phyloP scores from a whole-genome alignment of 2,329 filamentous ascomycete genomes.

The Trematosphaeria pertusa region DNA sequence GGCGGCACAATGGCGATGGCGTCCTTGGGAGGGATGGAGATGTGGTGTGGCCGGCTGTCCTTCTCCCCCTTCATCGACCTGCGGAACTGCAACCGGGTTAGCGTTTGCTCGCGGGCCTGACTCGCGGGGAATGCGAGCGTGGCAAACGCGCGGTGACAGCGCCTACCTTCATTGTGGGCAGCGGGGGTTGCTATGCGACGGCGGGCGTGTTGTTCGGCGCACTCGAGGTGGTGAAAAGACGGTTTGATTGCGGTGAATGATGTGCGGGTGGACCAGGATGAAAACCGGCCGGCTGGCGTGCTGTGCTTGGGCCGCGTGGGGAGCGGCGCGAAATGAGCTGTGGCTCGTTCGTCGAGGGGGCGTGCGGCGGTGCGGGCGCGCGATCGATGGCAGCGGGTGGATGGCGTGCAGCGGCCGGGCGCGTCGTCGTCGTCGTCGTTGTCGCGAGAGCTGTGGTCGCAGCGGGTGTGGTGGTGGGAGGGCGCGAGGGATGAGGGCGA shows the following conservation, averaged over 20 bases:
- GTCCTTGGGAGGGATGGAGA: conserved; percentile 82
- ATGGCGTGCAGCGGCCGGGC: background rate
- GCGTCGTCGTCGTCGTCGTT: background rate
- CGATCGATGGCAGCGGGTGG: background rate
- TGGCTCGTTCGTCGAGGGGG: conserved; percentile 18
- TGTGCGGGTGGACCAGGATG: conserved; percentile 22
- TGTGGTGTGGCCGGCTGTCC: conserved; percentile 72
- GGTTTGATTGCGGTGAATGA: conserved; percentile 17
- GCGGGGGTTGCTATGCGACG: conserved; percentile 5
- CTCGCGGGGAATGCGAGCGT: conserved; percentile 22
- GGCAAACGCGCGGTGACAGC: conserved; percentile 4
- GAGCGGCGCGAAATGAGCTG: conserved; percentile 22
- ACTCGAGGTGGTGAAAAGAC: conserved; percentile 9
- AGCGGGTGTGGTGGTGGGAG: background rate
- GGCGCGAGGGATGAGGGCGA: background rate
- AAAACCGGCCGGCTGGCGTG: conserved; percentile 28
- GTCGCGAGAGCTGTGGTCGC: background rate
- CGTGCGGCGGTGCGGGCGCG: conserved; percentile 12
- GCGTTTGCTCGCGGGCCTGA: conserved; percentile 29
- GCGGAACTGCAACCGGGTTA: conserved; percentile 62
- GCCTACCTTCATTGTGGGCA: conserved; percentile 35
- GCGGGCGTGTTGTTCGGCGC: conserved; percentile 12
- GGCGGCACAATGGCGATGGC: conserved; percentile 88
- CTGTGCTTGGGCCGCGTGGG: conserved; percentile 22
- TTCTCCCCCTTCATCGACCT: conserved; percentile 92